Base-by-base conservation (phyloP, 495 filamentous ascomycete genomes). In the Talaromyces wortmannii region DNA sequence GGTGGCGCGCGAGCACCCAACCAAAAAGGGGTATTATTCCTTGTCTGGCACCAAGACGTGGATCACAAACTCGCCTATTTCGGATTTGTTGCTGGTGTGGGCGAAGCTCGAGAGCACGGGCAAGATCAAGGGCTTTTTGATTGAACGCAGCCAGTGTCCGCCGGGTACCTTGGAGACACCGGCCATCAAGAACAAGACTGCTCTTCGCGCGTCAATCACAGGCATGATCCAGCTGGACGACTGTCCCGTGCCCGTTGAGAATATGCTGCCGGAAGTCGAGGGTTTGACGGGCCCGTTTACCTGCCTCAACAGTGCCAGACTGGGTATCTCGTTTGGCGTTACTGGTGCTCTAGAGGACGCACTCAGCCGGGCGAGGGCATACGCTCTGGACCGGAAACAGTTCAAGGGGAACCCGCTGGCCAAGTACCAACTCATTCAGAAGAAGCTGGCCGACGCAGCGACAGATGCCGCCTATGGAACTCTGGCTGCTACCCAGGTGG, bases 361-460 rank as follows among this genome's bases (percentile, higher is more conserved):
- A 61, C 81, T 98, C 50, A 65, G 73, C 8, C 78, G 92, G 56
- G 85, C 94, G 2, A 82, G 92, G 55, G 85, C 83, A 13, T 98
- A 98, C 67, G 85, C 91, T 15, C 74, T 98, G 31, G 89, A 96
- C 69, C 79, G 94, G 53, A 92, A 89, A 69, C 94, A 98, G 70
- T 98, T 98, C 82, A 96, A 95, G 74, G 84, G 86, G 36, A 97
- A 97, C 66, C 90, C 94, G 1, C 76, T 98, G 43, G 94, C 94
- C 33, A 97, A 92, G 74, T 98, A 97, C 61, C 94, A 98, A 70
- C 81, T 98, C n/a, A 81, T 98, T 43, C 94, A 98, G 76, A 97
- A 96, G 83, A 98, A 98, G 75, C 75, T 98, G 56, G 86, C 91
- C 0, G 92, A 97, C 67, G 94, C 92, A 12, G 78, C 81, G 7